Conservation (phyloP, 257 asterid species). For the Striga asiatica region DNA sequence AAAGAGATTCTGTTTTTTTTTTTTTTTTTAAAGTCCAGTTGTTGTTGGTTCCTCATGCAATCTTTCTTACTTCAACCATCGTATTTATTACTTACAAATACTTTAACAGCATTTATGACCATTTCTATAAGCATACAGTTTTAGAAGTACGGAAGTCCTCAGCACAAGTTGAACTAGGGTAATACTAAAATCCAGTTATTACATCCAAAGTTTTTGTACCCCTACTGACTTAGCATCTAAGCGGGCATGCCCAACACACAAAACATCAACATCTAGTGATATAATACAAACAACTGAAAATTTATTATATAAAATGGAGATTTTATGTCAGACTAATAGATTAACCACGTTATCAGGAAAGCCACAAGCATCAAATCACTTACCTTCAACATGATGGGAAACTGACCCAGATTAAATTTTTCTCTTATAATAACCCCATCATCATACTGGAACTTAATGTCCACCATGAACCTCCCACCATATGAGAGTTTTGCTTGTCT, state of each 20-base stretch:
- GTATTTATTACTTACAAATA: not conserved
- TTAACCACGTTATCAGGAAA: not conserved
- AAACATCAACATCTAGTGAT: too few relatives aligned
- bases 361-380: not conserved
- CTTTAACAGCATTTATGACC: not conserved
- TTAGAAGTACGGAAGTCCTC: too few relatives aligned
- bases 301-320: too few relatives aligned
- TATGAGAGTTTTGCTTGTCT: conserved; percentile 87
- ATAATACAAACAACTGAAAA: too few relatives aligned
- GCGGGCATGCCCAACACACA: too few relatives aligned
- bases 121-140: not conserved
- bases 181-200: too few relatives aligned
- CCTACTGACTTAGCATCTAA: too few relatives aligned
- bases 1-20: not conserved
- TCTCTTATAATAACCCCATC: conserved; percentile 54
- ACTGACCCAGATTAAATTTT: conserved; percentile 49
- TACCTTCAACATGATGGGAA: conserved; percentile 94
- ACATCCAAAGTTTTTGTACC: too few relatives aligned
- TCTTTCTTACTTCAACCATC: not conserved
- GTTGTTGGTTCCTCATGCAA: not conserved
- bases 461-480: conserved; percentile 56
- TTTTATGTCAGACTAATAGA: too few relatives aligned
- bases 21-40: not conserved
- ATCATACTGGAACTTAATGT: conserved; percentile 48
- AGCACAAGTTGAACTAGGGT: too few relatives aligned